phyloP scores from a whole-genome alignment of 2,329 filamentous ascomycete genomes.

The Nemania serpens region DNA sequence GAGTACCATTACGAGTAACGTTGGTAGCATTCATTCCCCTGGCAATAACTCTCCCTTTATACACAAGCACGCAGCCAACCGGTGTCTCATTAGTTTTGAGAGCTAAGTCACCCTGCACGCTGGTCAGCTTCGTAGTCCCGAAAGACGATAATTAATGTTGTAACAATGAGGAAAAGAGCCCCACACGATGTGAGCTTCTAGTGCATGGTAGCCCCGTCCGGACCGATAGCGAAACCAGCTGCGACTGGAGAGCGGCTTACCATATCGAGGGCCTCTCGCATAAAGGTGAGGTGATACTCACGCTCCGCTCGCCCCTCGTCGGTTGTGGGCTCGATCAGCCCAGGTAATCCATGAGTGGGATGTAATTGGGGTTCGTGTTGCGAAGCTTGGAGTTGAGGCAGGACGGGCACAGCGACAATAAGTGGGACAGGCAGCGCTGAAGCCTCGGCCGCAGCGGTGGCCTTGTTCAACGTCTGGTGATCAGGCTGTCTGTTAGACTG shows the following conservation, averaged over 20 bases:
- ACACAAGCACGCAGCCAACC: constrained; percentile 92
- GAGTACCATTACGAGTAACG: constrained; percentile 84
- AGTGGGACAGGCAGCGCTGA: constrained; percentile 35
- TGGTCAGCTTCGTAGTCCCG: constrained; percentile 32
- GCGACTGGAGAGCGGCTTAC: constrained; percentile 51
- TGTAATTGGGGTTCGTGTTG: constrained; percentile 26
- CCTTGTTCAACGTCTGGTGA: constrained; percentile 26
- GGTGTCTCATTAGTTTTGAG: constrained; percentile 89
- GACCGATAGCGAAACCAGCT: neutral
- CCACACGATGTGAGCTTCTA: neutral
- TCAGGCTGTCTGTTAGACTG: constrained; percentile 13
- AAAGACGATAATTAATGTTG: neutral
- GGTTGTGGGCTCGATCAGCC: constrained; percentile 41
- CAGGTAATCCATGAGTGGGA: constrained; percentile 35
- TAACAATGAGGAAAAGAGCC: neutral
- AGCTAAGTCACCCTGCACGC: constrained; percentile 76
- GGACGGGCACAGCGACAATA: constrained; percentile 34
- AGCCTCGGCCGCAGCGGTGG: constrained; percentile 30
- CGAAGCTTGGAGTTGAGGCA: constrained; percentile 25
- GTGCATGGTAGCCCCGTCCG: neutral
- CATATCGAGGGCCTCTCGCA: constrained; percentile 86
- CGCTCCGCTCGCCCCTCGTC: constrained; percentile 46
- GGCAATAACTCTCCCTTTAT: constrained; percentile 78
- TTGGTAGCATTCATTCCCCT: constrained; percentile 98
- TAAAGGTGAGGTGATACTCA: constrained; percentile 64